Conservation (phyloP, 2,329 filamentous ascomycete genomes). For the Pseudogymnoascus sp. region DNA sequence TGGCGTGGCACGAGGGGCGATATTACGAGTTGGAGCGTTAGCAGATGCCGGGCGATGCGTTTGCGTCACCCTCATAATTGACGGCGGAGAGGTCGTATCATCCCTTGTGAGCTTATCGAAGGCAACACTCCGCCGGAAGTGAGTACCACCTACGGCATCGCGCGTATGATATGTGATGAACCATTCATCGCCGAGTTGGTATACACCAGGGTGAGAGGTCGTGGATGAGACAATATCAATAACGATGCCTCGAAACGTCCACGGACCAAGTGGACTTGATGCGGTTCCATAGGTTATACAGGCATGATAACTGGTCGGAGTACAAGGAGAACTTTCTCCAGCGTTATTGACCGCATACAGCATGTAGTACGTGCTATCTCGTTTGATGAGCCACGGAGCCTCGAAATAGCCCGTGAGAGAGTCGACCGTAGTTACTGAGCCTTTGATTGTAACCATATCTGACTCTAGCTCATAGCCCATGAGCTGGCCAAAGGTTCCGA, state of each 20-base stretch:
- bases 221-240: conserved; percentile 33
- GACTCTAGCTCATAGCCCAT: conserved; percentile 29
- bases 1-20: conserved; percentile 25
- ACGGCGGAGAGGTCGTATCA: conserved; percentile 20
- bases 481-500: conserved; percentile 33
- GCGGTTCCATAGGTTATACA: conserved; percentile 34
- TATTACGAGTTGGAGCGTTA: conserved; percentile 27
- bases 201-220: conserved; percentile 32
- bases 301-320: conserved; percentile 33
- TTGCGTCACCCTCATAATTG: conserved; percentile 27
- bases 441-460: conserved; percentile 33
- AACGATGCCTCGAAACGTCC: conserved; percentile 31
- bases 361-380: conserved; percentile 32
- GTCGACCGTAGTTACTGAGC: conserved; percentile 20
- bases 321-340: conserved; percentile 31
- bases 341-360: conserved; percentile 35
- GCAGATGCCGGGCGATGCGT: conserved; percentile 23
- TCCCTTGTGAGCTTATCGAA: conserved; percentile 31
- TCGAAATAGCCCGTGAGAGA: conserved; percentile 32
- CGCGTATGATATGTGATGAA: conserved; percentile 33
- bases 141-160: conserved; percentile 29
- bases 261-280: conserved; percentile 21
- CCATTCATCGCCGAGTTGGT: conserved; percentile 25
- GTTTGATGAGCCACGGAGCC: conserved; percentile 34
- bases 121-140: conserved; percentile 33